These are phyloP conservation scores for Vaccinium darrowii DNA, from an alignment of 148 eudicot genomes.

Conservation along the genomic window DNA sequence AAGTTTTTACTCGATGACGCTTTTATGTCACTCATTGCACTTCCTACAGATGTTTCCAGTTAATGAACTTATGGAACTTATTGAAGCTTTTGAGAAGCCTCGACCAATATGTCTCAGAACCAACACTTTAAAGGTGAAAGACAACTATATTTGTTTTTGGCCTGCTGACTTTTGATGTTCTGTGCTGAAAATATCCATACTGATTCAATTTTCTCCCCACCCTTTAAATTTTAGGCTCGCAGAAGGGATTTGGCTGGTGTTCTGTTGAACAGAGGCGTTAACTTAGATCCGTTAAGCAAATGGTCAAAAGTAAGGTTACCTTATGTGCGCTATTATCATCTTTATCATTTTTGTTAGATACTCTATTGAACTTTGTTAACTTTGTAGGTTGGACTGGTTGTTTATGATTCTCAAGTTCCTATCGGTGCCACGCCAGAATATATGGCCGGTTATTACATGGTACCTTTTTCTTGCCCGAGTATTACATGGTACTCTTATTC, in stretches of 20 bases:
- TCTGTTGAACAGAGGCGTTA: conserved; percentile 90
- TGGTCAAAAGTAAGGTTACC: conserved; percentile 78
- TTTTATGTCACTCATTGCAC: conserved; percentile 9
- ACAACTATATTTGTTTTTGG: not conserved
- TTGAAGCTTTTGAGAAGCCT: conserved; percentile 96
- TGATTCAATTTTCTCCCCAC: not conserved
- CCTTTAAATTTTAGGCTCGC: conserved; percentile 52
- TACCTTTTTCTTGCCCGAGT: conserved; percentile 24
- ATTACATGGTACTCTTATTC: not conserved
- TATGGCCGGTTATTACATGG: conserved; percentile 98
- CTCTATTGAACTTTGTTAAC: not conserved
- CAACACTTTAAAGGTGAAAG: conserved; percentile 78
- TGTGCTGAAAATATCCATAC: not conserved
- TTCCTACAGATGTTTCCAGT: conserved; percentile 73
- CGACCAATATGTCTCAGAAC: conserved; percentile 81
- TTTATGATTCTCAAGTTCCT: conserved; percentile 96
- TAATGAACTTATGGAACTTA: conserved; percentile 77
- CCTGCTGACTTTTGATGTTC: not conserved
- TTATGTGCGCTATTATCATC: not conserved
- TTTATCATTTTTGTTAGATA: not conserved
- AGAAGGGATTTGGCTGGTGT: conserved; percentile 92
- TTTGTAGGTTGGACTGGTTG: conserved; percentile 80
- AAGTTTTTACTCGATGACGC: not conserved
- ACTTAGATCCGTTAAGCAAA: conserved; percentile 84
- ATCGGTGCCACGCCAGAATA: conserved; percentile 96